Evolutionary conservation across 2,329 filamentous ascomycete genomes (phyloP), one percentile per base, ranked within the genome.

Genomic region (Seiridium cupressi): DNA sequence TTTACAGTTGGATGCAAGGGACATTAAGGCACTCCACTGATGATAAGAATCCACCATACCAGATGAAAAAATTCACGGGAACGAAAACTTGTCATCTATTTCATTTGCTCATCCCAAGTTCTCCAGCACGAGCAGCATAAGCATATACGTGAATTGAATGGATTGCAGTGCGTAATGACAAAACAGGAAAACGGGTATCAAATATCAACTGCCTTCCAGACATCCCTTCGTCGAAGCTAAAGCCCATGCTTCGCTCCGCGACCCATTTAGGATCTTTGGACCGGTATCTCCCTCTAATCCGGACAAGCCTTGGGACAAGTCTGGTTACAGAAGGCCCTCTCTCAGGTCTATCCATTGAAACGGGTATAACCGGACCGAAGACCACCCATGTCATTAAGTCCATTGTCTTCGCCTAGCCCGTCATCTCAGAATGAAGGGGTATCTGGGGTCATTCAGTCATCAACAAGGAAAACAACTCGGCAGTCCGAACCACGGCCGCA

Each of bases 401-500:
- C 60, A 63, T 65, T 9, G 59, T 68, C 70, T 70, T 70, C 44
- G 66, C 66, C 64, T 68, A 65, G 68, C 70, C 70, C 68, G 63
- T 62, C 69, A 72, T 72, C 70, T 72, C 66, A 60, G 61, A 72
- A 72, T 72, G 69, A 69, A 69, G 68, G 68, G 70, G 70, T 72
- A 72, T 72, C 65, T 70, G 31, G 60, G 62, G 63, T 69, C 63
- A 61, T 66, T 73, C 46, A 72, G 56, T 73, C 71, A 66, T 73
- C 57, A 72, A 46, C 57, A 66, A 67, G 61, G 65, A 65, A 66
- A 68, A 59, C 34, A 58, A 60, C 10, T 18, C 44, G 13, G 34
- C 35, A 9, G 32, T 44, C 18, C 34, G 35, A 46, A 34, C 38
- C 55, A 18, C 34, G 18, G 10, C 46, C 11, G 18, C 7, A 32